These are phyloP conservation scores for Neonectria coccinea DNA, from an alignment of 2,329 filamentous ascomycete genomes.

Conservation along the genomic window DNA sequence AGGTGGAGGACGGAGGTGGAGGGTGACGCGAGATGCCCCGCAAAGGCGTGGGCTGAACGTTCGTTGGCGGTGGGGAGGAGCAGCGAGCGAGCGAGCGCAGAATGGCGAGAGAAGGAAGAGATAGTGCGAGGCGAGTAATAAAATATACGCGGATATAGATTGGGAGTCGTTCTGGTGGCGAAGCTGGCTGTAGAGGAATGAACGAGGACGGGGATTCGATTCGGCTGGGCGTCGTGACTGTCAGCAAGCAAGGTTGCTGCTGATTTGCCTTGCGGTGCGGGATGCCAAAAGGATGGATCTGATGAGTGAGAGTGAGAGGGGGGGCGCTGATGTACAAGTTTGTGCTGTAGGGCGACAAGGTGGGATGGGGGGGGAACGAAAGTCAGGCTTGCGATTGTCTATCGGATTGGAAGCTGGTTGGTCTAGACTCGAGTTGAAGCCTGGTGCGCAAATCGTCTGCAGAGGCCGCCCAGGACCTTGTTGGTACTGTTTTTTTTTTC, in stretches of 20 bases:
- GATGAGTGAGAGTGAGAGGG: not conserved
- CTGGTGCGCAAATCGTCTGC: not conserved
- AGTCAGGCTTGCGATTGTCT: not conserved
- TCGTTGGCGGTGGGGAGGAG: slow-evolving; percentile 6
- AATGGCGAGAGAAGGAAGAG: not conserved
- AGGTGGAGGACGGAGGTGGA: not conserved
- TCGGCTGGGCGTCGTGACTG: slow-evolving; percentile 2
- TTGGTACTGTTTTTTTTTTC: not conserved
- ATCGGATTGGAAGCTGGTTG: not conserved
- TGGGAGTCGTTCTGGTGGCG: not conserved
- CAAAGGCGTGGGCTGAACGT: slow-evolving; percentile 18
- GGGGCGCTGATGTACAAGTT: slow-evolving; percentile 1
- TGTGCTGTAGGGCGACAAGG: not conserved
- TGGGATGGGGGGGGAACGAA: not conserved
- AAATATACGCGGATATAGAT: not conserved
- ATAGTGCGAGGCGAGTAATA: not conserved
- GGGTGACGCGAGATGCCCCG: slow-evolving; percentile 29
- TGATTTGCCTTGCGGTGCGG: slow-evolving; percentile 3
- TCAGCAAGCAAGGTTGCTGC: slow-evolving; percentile 3
- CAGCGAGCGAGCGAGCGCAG: not conserved
- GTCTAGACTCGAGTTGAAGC: not conserved
- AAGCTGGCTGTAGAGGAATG: not conserved
- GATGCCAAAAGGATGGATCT: not conserved
- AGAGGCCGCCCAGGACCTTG: not conserved
- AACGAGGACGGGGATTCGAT: not conserved